Evolutionary conservation across 1,139 yeast species (phyloP), one percentile per base, ranked within the genome.

Genomic region (Suhomyces kunorum): DNA sequence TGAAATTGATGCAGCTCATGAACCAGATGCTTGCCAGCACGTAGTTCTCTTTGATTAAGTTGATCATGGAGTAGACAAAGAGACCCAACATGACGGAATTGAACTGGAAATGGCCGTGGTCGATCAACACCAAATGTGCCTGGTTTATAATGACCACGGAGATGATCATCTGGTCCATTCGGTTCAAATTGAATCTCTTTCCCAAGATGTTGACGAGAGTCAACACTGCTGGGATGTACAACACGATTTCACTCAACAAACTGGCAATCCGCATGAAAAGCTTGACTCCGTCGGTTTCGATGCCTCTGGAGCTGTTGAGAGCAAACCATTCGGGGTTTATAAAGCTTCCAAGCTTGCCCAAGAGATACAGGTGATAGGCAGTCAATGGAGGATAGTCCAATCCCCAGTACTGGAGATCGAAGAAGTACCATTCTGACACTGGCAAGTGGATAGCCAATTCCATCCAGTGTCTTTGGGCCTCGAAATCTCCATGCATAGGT

Each of bases 381-480:
- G 98, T 92, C 48, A 94, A 68, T 5, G 98, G 98, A 1, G 99
- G 99, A 60, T 92, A 94, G 61, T 94, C 98, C 34, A 94, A 71
- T 1, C 98, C 97, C 98, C 98, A 92, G 67, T 92, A 89, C 51
- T 82, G 81, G 35, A 88, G 70, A 58, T 92, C 97, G 60, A 81
- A 88, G 64, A 76, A 86, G 59, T 92, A 92, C 98, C 98, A 94
- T 47, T 84, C 56, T 1, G 68, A 63, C 2, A 87, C 63, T 0
- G 96, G 95, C 39, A 90, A 60, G 50, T 82, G 79, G 31, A 74
- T 80, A 0, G 98, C 90, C 43, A 92, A 70, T 60, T 94, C 98
- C 80, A 92, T 77, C 98, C 98, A 92, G 59, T 92, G 98, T 49
- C 98, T 75, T 61, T 94, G 98, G 0, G 98, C 98, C 62, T 94